These are phyloP conservation scores for Xylaria sp. DNA, from an alignment of 2,329 filamentous ascomycete species.

Conservation along the genomic window DNA sequence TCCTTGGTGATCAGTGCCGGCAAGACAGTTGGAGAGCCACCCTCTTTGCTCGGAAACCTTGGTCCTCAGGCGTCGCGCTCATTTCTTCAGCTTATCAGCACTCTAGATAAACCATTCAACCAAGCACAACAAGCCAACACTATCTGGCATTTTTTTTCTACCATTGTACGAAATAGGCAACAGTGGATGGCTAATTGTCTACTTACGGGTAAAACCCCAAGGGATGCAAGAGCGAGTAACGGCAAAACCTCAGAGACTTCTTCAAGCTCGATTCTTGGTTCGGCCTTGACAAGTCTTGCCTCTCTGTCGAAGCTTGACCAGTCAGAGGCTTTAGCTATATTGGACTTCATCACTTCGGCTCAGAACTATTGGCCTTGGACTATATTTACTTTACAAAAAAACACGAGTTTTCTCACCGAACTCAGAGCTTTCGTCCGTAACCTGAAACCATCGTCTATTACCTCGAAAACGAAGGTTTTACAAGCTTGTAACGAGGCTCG, in stretches of 20 bases:
- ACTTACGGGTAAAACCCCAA: constrained; percentile 86
- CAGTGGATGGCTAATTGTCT: constrained; percentile 97
- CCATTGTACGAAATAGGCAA: constrained; percentile 87
- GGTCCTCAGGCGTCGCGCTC: constrained; percentile 84
- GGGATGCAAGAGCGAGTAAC: constrained; percentile 72
- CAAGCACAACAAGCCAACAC: constrained; percentile 71
- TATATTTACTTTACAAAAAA: constrained; percentile 79
- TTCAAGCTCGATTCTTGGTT: constrained; percentile 74
- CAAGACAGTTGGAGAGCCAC: constrained; percentile 76
- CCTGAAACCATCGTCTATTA: constrained; percentile 62
- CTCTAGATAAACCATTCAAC: constrained; percentile 79
- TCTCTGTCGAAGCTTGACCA: constrained; percentile 71
- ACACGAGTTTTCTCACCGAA: constrained; percentile 76
- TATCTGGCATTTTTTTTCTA: constrained; percentile 87
- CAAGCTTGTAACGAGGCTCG: constrained; percentile 71
- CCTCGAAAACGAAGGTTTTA: constrained; percentile 64
- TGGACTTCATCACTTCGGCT: constrained; percentile 87
- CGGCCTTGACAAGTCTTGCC: constrained; percentile 76
- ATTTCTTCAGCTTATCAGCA: constrained; percentile 81
- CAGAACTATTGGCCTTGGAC: constrained; percentile 98
- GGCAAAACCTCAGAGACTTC: constrained; percentile 61
- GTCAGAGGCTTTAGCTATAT: constrained; percentile 75
- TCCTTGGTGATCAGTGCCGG: constrained; percentile 77
- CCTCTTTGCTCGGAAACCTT: constrained; percentile 92
- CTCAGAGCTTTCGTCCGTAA: constrained; percentile 75